Evolutionary conservation across 2,329 filamentous ascomycete species (phyloP).

Genomic region (Phialophora chinensis): DNA sequence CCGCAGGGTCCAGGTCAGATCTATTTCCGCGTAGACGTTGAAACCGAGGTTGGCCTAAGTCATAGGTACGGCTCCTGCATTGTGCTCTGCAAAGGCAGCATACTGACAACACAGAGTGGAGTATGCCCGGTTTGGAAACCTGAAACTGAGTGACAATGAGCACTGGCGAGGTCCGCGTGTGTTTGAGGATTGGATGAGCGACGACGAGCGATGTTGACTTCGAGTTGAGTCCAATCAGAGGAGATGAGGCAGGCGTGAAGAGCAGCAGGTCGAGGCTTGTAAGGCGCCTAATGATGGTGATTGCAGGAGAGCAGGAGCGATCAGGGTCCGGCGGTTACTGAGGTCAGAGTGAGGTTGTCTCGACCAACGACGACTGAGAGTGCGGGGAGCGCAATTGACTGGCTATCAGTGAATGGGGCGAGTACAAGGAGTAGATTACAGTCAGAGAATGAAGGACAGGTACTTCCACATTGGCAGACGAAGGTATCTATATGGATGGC

Average conservation of each 20-base stretch:
- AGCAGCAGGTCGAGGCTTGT: constrained; percentile 14
- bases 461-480: constrained; percentile 11
- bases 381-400: constrained; percentile 7
- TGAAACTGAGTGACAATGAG: constrained; percentile 28
- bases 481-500: constrained; percentile 6
- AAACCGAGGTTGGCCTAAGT: constrained; percentile 27
- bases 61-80: constrained; percentile 12
- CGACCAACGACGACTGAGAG: constrained; percentile 12
- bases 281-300: constrained; percentile 35
- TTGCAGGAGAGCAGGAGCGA: constrained; percentile 28
- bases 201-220: constrained; percentile 11
- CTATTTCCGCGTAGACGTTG: constrained; percentile 27
- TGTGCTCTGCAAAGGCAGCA: constrained; percentile 15
- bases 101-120: constrained; percentile 9
- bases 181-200: constrained; percentile 31
- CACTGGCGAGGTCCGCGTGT: constrained; percentile 18
- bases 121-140: constrained; percentile 13
- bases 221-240: constrained; percentile 22
- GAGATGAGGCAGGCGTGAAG: constrained; percentile 12
- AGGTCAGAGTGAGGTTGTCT: constrained; percentile 13
- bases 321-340: constrained; percentile 32
- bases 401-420: constrained; percentile 3
- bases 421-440: constrained; percentile 9
- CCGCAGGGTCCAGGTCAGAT: constrained; percentile 24
- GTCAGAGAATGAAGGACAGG: constrained; percentile 3